Percentiles rank a stretch among this genome's conserved stretches.
These are phyloP conservation scores for Sporothrix curviconia DNA, from an alignment of 2,329 filamentous ascomycete species.

Conservation along the genomic window DNA sequence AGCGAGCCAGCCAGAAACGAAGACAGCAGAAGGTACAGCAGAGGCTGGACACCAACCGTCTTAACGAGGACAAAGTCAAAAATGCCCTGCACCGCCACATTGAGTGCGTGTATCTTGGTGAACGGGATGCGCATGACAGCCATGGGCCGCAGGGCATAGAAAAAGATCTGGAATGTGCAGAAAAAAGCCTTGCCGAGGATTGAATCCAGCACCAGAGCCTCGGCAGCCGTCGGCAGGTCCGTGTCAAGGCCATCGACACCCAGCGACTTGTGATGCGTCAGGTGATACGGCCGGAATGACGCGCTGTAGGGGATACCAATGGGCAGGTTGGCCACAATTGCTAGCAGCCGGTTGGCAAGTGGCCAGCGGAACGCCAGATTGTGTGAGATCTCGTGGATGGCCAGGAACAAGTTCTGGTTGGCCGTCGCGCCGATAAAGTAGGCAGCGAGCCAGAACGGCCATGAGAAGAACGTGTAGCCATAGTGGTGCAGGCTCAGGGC, in stretches of 20 bases:
- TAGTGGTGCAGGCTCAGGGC: constrained; percentile 72
- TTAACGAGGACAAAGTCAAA: constrained; percentile 70
- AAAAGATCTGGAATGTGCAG: constrained; percentile 97
- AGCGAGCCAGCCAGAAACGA: constrained; percentile 91
- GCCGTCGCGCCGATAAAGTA: constrained; percentile 91
- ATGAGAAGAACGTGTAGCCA: constrained; percentile 61
- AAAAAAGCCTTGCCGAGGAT: constrained; percentile 97
- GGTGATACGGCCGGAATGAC: constrained; percentile 94
- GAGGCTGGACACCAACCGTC: constrained; percentile 53
- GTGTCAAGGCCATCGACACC: constrained; percentile 95
- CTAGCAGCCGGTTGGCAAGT: constrained; percentile 73
- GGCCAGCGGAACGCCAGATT: constrained; percentile 87
- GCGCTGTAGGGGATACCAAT: constrained; percentile 96
- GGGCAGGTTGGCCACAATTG: constrained; percentile 89
- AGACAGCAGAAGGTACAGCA: constrained; percentile 79
- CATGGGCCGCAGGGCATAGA: constrained; percentile 96
- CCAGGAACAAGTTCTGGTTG: constrained; percentile 97
- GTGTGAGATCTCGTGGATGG: constrained; percentile 98
- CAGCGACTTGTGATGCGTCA: constrained; percentile 97
- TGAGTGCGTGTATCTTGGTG: constrained; percentile 76
- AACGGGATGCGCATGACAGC: constrained; percentile 84
- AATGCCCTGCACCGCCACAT: constrained; percentile 66
- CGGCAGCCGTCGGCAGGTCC: constrained; percentile 84
- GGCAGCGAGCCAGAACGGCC: constrained; percentile 76
- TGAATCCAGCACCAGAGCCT: constrained; percentile 89